Evolutionary conservation across 495 filamentous ascomycete genomes (phyloP).

Genomic region (Jackrogersella multiformis): DNA sequence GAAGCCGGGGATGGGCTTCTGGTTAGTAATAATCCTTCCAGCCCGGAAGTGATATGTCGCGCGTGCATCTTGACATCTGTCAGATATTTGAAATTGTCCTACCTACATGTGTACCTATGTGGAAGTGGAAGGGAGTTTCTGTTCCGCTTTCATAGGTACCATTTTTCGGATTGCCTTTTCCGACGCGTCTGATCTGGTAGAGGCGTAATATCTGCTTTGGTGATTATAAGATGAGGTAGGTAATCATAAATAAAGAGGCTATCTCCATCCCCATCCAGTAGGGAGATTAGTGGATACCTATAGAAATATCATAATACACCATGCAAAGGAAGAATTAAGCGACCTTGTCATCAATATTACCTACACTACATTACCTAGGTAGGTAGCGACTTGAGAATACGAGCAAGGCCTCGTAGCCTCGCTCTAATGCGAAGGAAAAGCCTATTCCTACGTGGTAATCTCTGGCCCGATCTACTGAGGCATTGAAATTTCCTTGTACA

Average conservation of each 20-base stretch:
- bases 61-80: neutral
- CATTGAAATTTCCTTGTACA: too few species aligned
- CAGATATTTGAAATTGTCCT: neutral
- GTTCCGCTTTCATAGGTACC: neutral
- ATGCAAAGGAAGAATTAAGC: neutral
- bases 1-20: constrained; percentile 16
- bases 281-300: too few species aligned
- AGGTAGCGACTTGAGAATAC: neutral
- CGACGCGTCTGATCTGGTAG: neutral
- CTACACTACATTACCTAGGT: too few species aligned
- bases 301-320: neutral
- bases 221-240: too few species aligned
- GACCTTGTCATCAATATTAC: neutral
- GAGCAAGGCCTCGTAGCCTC: neutral
- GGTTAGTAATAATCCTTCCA: constrained; percentile 25
- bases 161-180: neutral
- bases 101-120: neutral
- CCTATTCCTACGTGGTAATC: neutral
- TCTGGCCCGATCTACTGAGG: too few species aligned
- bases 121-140: neutral
- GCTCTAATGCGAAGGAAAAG: neutral
- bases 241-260: too few species aligned
- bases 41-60: constrained; percentile 17
- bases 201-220: too few species aligned
- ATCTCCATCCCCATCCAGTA: too few species aligned